Evolutionary conservation across 2,329 filamentous ascomycete genomes (phyloP), one percentile per base, ranked within the genome.

Genomic region (Rutstroemia sp.): DNA sequence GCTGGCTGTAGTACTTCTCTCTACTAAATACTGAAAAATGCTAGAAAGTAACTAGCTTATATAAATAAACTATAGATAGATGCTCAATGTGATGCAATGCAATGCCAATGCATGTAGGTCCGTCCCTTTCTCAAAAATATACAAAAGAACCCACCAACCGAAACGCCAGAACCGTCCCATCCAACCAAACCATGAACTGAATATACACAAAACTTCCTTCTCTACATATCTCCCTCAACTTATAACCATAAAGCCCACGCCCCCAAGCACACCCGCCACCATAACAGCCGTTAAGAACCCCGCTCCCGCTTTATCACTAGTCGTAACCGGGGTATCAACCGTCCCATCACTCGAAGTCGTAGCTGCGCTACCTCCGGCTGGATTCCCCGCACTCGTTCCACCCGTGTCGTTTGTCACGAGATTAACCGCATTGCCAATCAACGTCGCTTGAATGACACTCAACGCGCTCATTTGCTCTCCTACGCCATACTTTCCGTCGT

Each of bases 381-480:
- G 55, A 54, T 71, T 63, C 1, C 70, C 75, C 50, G 70, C 69
- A 61, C 78, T 81, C 3, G 75, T 86, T 30, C 84, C 84, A 57
- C 84, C 85, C 1, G 70, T 80, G 5, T 72, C 64, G 16, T 73
- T 68, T 4, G 76, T 80, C 38, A 77, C 70, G 0, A 78, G 75
- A 1, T 68, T 63, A 0, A 62, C 55, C 14, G 71, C 70, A 1
- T 73, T 58, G 45, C 75, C 65, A 50, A 86, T 78, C 69, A 84
- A 74, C 62, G 80, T 83, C 34, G 77, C 76, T 45, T 88, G 76
- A 4, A 86, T 78, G 8, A 87, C 75, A 63, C 87, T 83, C 66
- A 88, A 73, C 3, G 81, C 83, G 1, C 80, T 76, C 84, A 89
- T 88, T 69, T 88, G 84, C 68, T 88, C 83, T 10, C 85, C 85